Conservation (phyloP, 2,329 filamentous ascomycete genomes). For the Colletotrichum spaethianum region DNA sequence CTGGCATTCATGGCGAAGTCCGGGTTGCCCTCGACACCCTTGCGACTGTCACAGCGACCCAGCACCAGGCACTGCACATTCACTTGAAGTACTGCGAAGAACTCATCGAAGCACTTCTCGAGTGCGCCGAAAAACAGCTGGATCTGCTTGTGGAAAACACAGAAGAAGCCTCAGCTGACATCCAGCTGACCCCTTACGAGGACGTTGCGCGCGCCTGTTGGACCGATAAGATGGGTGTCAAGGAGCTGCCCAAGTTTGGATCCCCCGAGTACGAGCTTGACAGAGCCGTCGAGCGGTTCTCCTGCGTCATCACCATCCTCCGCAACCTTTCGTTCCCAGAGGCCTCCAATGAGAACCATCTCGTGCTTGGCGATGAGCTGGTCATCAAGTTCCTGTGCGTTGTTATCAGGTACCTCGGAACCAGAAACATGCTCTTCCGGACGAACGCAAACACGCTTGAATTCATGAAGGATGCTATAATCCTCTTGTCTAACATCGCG, state of each 20-base stretch:
- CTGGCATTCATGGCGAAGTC: constrained; percentile 91
- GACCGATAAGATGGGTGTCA: constrained; percentile 78
- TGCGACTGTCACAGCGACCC: constrained; percentile 75
- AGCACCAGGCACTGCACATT: constrained; percentile 73
- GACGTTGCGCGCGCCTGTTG: constrained; percentile 87
- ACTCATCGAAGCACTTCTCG: constrained; percentile 87
- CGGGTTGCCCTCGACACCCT: constrained; percentile 90
- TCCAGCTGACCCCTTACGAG: constrained; percentile 88
- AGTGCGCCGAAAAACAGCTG: constrained; percentile 91
- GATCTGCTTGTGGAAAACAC: constrained; percentile 88
- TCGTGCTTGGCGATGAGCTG: constrained; percentile 78
- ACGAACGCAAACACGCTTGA: constrained; percentile 89
- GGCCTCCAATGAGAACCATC: constrained; percentile 73
- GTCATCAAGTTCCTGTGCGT: constrained; percentile 89
- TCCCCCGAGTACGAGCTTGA: constrained; percentile 86
- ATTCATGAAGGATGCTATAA: constrained; percentile 96
- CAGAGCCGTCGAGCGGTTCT: constrained; percentile 86
- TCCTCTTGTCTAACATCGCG: constrained; percentile 90
- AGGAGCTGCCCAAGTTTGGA: constrained; percentile 81
- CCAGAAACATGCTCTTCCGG: constrained; percentile 87
- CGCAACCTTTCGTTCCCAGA: constrained; percentile 90
- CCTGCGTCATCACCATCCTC: constrained; percentile 92
- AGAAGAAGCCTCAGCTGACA: constrained; percentile 87
- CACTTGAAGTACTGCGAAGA: constrained; percentile 86
- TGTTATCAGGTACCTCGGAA: constrained; percentile 89